Percentiles rank a stretch among this genome's conserved stretches.
Conservation (phyloP, 257 asterid species). For the Pogostemon cablin region DNA sequence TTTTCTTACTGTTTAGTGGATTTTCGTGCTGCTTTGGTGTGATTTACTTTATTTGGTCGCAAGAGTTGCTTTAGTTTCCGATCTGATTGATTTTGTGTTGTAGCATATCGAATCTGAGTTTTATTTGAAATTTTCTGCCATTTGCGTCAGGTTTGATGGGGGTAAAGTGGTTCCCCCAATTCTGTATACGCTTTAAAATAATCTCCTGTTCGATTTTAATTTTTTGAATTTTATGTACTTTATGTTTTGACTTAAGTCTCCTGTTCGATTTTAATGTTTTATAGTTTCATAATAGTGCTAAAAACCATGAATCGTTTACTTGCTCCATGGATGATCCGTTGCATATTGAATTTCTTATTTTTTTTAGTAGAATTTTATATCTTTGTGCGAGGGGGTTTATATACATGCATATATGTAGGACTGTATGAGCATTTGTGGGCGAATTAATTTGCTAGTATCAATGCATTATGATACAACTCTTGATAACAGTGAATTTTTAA, state of each 20-base stretch:
- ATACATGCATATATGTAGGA: not conserved
- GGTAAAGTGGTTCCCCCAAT: not conserved
- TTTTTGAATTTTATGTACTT: too few species aligned
- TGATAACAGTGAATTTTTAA: not conserved
- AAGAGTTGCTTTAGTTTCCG: slow-evolving; percentile 11
- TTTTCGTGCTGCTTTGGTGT: not conserved
- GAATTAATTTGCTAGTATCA: not conserved
- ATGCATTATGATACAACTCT: not conserved
- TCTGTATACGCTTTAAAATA: not conserved
- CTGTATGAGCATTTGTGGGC: not conserved
- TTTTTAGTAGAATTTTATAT: not conserved
- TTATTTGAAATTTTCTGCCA: not conserved
- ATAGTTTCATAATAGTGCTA: not conserved
- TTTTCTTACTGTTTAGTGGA: not conserved
- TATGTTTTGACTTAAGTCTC: not conserved
- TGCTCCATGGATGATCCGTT: not conserved
- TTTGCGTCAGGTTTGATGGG: not conserved
- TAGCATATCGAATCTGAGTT: slow-evolving; percentile 21
- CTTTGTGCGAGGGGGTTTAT: not conserved
- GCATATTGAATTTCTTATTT: not conserved
- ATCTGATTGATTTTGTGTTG: slow-evolving; percentile 27
- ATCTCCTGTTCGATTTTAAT: not conserved
- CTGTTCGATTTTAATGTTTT: not conserved
- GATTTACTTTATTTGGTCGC: slow-evolving; percentile 1
- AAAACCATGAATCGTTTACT: not conserved